Percentiles rank a stretch among this genome's conserved stretches.
Evolutionary conservation across 257 asterid species (phyloP).

Genomic region (Nicotiana otophora): DNA sequence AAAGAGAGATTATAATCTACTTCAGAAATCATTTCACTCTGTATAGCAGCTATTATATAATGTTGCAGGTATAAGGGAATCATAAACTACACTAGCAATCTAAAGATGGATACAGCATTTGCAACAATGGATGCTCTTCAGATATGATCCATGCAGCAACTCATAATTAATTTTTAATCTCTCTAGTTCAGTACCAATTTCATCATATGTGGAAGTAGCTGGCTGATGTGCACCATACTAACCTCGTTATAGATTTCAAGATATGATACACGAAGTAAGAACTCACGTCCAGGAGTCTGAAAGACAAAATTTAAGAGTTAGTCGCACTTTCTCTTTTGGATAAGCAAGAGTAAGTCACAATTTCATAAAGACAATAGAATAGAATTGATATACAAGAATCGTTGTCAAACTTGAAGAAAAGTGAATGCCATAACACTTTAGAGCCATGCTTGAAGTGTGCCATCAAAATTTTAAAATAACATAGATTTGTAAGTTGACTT

Average conservation of each 20-base stretch:
- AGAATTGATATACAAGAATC: not conserved
- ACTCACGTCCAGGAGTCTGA: slow-evolving; percentile 99
- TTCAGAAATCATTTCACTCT: not conserved
- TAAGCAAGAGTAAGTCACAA: not conserved
- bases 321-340: slow-evolving; percentile 1
- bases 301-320: slow-evolving; percentile 24
- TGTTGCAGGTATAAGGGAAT: not conserved
- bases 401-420: slow-evolving; percentile 5
- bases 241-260: slow-evolving; percentile 99
- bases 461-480: slow-evolving; percentile 3
- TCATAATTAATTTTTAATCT: not conserved
- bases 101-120: not conserved
- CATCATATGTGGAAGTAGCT: not conserved
- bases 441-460: not conserved
- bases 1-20: not conserved
- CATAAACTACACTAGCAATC: not conserved
- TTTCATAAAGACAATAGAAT: not conserved
- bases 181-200: not conserved
- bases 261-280: slow-evolving; percentile 94
- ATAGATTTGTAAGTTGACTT: slow-evolving; percentile 30
- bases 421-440: not conserved
- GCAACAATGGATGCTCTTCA: not conserved
- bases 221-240: slow-evolving; percentile 20
- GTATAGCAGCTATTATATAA: not conserved
- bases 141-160: not conserved